Evolutionary conservation across 192 early-diverging fungal genomes (phyloP).

Genomic region (Backusella parvicylindrica): DNA sequence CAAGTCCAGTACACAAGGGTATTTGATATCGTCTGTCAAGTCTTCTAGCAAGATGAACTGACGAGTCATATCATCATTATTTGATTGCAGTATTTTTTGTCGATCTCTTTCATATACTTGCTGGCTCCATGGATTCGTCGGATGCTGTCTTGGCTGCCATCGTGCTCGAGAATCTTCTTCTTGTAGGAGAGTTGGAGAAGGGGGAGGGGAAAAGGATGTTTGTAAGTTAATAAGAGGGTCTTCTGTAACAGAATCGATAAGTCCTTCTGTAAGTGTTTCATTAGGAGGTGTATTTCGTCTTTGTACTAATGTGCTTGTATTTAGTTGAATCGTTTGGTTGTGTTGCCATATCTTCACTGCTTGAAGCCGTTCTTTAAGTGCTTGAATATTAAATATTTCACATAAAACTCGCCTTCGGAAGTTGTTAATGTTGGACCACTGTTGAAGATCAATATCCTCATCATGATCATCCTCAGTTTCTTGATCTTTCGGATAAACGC

Average conservation of each 20-base stretch:
- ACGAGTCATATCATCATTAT: slow-evolving; percentile 36
- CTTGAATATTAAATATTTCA: slow-evolving; percentile 84
- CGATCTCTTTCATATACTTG: slow-evolving; percentile 5
- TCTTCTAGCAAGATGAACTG: slow-evolving; percentile 95
- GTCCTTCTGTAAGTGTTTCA: background rate
- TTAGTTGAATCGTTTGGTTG: background rate
- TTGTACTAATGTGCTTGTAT: background rate
- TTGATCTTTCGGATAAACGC: background rate
- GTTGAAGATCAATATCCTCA: background rate
- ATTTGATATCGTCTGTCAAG: slow-evolving; percentile 82
- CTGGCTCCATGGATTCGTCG: slow-evolving; percentile 2
- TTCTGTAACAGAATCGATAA: background rate
- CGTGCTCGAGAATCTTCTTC: background rate
- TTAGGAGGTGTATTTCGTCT: background rate
- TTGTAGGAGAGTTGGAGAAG: background rate
- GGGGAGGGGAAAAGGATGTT: background rate
- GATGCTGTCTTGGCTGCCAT: slow-evolving; percentile 1
- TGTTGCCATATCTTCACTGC: slow-evolving; percentile 36
- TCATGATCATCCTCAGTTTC: background rate
- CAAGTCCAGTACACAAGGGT: slow-evolving; percentile 93
- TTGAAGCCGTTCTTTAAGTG: slow-evolving; percentile 69
- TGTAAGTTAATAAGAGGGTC: background rate
- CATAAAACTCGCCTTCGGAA: slow-evolving; percentile 79
- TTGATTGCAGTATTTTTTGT: slow-evolving; percentile 24
- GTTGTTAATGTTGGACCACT: background rate